Evolutionary conservation across 2,329 filamentous ascomycete species (phyloP).

Genomic region (Pseudocercospora pini-densiflorae): DNA sequence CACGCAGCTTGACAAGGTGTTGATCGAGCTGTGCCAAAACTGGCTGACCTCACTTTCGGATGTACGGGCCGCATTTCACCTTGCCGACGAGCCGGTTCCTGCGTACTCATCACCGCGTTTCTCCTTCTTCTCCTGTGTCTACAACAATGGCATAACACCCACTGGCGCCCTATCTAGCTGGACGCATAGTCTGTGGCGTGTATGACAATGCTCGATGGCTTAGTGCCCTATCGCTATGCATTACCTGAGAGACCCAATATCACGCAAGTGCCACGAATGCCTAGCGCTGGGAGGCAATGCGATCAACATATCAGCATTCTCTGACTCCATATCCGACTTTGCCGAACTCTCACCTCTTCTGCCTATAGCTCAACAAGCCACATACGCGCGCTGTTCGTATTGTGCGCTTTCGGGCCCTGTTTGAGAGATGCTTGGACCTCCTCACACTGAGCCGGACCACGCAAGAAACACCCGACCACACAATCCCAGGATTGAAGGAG

Average conservation of each 20-base stretch:
- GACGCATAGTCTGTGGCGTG: too few species aligned
- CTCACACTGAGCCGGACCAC: background rate
- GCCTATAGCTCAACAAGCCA: background rate
- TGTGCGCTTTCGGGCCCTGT: background rate
- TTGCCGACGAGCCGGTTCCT: background rate
- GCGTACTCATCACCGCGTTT: background rate
- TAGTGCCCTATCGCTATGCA: background rate
- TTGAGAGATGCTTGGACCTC: background rate
- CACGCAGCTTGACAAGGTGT: background rate
- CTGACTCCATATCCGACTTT: too few species aligned
- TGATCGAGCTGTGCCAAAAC: background rate
- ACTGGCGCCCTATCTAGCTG: background rate
- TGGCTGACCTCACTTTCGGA: background rate
- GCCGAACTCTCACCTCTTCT: background rate
- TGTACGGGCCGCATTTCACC: background rate
- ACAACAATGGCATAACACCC: background rate
- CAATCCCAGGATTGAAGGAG: background rate
- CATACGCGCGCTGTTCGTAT: background rate
- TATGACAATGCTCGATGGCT: background rate
- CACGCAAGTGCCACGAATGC: background rate
- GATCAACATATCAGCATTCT: background rate
- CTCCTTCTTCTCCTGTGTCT: background rate
- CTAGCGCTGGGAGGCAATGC: background rate
- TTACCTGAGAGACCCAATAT: background rate
- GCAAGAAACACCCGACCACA: background rate